Percentiles rank a stretch among this genome's conserved stretches.
Conservation (phyloP, 768 basidiomycete genomes). For the Tulasnella sp. region DNA sequence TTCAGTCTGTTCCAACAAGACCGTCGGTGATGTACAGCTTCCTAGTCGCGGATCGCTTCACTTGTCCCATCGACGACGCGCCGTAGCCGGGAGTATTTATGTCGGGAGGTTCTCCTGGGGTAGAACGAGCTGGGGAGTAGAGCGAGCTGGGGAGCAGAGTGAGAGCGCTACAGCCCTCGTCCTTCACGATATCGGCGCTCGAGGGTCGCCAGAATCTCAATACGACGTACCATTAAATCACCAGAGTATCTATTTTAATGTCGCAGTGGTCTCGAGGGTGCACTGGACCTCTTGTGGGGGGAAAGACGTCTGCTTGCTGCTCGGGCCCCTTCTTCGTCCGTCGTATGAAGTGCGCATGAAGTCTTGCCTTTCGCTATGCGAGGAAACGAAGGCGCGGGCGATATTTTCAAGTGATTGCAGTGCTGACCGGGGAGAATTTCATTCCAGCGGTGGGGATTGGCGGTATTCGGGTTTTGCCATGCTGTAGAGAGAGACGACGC, state of each 20-base stretch:
- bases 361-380: not conserved
- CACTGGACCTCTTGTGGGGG: not conserved
- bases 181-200: no score
- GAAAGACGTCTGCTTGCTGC: not conserved
- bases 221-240: not conserved
- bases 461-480: not conserved
- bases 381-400: not conserved
- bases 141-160: no score
- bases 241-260: not conserved
- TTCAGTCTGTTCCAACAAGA: no score
- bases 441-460: not conserved
- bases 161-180: no score
- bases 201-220: no score
- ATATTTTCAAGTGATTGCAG: not conserved
- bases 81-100: not conserved
- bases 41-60: not conserved
- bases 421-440: not conserved
- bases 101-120: no score
- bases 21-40: not conserved
- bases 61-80: not conserved
- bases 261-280: not conserved
- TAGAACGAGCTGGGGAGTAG: no score
- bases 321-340: not conserved
- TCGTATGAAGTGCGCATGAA: not conserved
- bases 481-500: not conserved